Evolutionary conservation across 257 asterid genomes (phyloP).

Genomic region (Cynanchum wilfordii): DNA sequence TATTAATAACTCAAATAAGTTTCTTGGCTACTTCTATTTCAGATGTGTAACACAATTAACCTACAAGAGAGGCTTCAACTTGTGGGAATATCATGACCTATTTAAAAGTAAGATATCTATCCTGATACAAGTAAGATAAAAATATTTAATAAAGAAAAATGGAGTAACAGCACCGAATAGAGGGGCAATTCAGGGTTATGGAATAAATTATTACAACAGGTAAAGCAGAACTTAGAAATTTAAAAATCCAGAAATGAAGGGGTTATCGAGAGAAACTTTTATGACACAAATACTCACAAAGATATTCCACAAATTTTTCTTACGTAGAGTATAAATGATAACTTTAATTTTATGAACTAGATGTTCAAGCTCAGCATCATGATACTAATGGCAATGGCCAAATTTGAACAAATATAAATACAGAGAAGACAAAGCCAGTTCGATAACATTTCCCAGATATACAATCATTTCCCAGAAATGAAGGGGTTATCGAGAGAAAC

Average conservation of each 20-base stretch:
- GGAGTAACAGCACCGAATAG: background rate
- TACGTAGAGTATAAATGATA: background rate
- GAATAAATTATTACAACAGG: background rate
- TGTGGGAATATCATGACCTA: background rate
- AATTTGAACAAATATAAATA: background rate
- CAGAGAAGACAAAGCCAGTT: background rate
- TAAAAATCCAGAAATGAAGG: background rate
- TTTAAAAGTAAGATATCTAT: background rate
- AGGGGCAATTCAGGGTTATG: background rate
- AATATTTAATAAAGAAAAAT: background rate
- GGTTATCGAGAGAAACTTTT: background rate
- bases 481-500: background rate
- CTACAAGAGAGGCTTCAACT: background rate
- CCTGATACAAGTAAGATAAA: background rate
- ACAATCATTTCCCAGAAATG: background rate
- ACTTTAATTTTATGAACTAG: background rate
- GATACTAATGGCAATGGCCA: background rate
- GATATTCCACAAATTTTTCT: background rate
- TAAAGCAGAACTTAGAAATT: background rate
- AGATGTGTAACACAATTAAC: background rate
- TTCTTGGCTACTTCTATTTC: background rate
- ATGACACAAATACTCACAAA: background rate
- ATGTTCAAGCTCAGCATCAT: background rate
- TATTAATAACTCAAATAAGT: background rate
- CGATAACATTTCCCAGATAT: background rate